These are phyloP conservation scores for Rhizophagus sp. DNA, from an alignment of 192 early-diverging fungal species.

Conservation along the genomic window DNA sequence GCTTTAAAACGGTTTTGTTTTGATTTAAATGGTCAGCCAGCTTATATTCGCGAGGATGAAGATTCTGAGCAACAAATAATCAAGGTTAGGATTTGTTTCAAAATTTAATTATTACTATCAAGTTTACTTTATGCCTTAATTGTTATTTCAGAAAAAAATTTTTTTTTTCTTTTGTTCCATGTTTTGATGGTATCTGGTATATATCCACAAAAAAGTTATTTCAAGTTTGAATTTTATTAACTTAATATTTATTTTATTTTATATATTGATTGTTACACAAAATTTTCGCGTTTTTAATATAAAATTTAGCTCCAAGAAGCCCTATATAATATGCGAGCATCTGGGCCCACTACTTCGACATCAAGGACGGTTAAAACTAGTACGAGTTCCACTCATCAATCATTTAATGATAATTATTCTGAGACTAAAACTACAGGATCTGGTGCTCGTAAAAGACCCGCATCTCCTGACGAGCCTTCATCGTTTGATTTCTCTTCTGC, in stretches of 20 bases:
- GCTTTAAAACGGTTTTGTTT: slow-evolving; percentile 79
- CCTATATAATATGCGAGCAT: slow-evolving; percentile 46
- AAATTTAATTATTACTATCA: background rate
- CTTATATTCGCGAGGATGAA: slow-evolving; percentile 66
- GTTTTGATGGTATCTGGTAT: background rate
- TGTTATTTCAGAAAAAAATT: background rate
- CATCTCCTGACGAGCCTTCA: slow-evolving; percentile 20
- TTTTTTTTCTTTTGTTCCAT: background rate
- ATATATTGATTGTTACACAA: background rate
- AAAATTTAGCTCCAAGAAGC: slow-evolving; percentile 45
- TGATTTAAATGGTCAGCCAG: slow-evolving; percentile 73
- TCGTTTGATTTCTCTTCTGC: slow-evolving; percentile 15
- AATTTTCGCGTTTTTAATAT: background rate
- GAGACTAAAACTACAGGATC: slow-evolving; percentile 11
- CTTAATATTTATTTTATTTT: background rate
- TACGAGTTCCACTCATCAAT: slow-evolving; percentile 7
- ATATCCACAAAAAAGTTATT: background rate
- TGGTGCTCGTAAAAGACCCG: slow-evolving; percentile 29
- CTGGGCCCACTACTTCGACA: slow-evolving; percentile 35
- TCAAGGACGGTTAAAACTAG: slow-evolving; percentile 34
- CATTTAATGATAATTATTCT: slow-evolving; percentile 13
- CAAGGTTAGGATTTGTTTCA: slow-evolving; percentile 29
- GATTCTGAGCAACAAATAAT: slow-evolving; percentile 49
- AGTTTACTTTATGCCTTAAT: background rate
- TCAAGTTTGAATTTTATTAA: background rate